Conservation (phyloP, 2,329 filamentous ascomycete genomes). For the Helicocarpus griseus region DNA sequence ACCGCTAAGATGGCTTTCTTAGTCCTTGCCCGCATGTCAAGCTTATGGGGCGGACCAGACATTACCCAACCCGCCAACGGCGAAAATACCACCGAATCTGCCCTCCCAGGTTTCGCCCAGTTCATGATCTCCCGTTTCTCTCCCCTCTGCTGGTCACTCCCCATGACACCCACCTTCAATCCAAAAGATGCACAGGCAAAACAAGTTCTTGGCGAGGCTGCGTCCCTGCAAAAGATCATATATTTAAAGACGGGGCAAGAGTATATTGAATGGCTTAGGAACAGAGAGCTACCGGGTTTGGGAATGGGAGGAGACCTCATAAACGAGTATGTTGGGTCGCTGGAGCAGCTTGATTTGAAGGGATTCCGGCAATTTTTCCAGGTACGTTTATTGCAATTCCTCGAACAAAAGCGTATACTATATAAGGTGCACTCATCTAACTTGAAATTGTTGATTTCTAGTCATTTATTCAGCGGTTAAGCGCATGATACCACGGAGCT, state of each 20-base stretch:
- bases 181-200: conserved; percentile 80
- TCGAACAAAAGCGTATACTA: too few relatives aligned
- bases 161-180: conserved; percentile 68
- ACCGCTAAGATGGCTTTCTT: conserved; percentile 69
- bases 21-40: conserved; percentile 72
- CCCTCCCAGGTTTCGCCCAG: conserved; percentile 75
- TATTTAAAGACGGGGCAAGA: conserved; percentile 79
- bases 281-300: conserved; percentile 37
- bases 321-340: conserved; percentile 37
- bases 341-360: conserved; percentile 36
- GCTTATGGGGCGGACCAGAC: conserved; percentile 84
- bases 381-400: conserved; percentile 26
- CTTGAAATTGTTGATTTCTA: conserved; percentile 8
- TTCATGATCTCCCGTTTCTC: conserved; percentile 90
- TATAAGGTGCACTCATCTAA: conserved; percentile 2
- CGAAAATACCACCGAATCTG: conserved; percentile 31
- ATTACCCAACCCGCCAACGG: conserved; percentile 39
- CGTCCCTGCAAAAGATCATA: conserved; percentile 75
- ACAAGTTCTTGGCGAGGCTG: conserved; percentile 80
- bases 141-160: conserved; percentile 78
- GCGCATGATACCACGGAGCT: conserved; percentile 26
- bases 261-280: conserved; percentile 52
- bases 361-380: conserved; percentile 41
- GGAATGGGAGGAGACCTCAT: conserved; percentile 39
- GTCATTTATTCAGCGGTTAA: conserved; percentile 38